Conservation (phyloP, 208 protist genomes). For the Herpetomonas samuelpessoai region DNA sequence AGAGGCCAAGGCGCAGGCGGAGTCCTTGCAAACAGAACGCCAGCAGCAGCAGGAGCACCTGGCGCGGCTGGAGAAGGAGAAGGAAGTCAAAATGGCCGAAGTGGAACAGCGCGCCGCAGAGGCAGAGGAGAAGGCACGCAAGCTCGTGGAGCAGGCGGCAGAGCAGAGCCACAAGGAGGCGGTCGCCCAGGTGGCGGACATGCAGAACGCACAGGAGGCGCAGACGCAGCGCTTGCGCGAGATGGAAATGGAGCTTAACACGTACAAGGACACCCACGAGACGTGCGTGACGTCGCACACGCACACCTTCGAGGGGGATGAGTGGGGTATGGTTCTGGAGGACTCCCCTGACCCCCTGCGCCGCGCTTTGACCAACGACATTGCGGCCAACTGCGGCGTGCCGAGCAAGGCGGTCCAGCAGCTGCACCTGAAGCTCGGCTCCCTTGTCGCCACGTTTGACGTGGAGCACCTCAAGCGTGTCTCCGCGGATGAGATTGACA, state of each 20-base stretch:
- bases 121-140: background rate
- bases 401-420: background rate
- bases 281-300: background rate
- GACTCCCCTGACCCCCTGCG: constrained; percentile 23
- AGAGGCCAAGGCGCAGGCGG: background rate
- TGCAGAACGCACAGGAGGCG: background rate
- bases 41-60: background rate
- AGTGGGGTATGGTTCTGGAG: constrained; percentile 25
- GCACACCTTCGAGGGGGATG: background rate
- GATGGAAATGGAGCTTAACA: background rate
- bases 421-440: background rate
- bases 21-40: background rate
- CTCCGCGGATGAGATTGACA: background rate
- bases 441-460: background rate
- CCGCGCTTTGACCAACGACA: constrained; percentile 15
- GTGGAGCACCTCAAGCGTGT: background rate
- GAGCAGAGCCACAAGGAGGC: background rate
- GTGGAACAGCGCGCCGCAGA: background rate
- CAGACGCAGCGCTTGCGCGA: background rate
- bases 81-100: background rate
- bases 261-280: background rate
- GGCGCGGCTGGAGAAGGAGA: background rate
- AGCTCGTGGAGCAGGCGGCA: constrained; percentile 1
- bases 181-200: too few relatives aligned
- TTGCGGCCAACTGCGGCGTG: background rate